A percentile compares a stretch with the other conserved stretches of the same genome.
phyloP scores from a whole-genome alignment of 1,284 basidiomycete species.

The Phellinidium pouzarii region DNA sequence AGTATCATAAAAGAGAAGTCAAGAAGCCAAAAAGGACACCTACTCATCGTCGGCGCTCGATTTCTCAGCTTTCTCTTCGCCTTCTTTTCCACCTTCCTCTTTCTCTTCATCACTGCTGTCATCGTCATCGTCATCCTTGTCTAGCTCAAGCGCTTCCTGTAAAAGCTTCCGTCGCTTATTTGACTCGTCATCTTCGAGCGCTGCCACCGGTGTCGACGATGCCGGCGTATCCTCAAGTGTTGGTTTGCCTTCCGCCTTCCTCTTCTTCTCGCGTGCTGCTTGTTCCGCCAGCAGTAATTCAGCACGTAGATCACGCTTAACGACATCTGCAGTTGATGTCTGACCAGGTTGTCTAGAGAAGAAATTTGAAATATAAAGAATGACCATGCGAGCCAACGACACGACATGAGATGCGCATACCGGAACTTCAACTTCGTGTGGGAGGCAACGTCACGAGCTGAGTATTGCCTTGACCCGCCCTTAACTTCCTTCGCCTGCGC shows the following conservation, averaged over 20 bases:
- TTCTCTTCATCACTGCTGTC: slow-evolving; percentile 39
- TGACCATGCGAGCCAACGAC: background rate
- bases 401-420: slow-evolving; percentile 29
- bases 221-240: slow-evolving; percentile 32
- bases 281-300: slow-evolving; percentile 80
- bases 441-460: slow-evolving; percentile 83
- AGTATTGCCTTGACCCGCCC: slow-evolving; percentile 83
- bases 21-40: slow-evolving; percentile 21
- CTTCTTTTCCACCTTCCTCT: slow-evolving; percentile 29
- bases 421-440: slow-evolving; percentile 97
- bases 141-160: slow-evolving; percentile 77
- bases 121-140: slow-evolving; percentile 78
- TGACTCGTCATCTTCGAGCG: slow-evolving; percentile 52
- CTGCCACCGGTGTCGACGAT: slow-evolving; percentile 19
- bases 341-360: slow-evolving; percentile 71
- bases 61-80: slow-evolving; percentile 32
- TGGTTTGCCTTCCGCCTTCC: slow-evolving; percentile 74
- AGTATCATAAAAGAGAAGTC: slow-evolving; percentile 4
- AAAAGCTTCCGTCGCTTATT: slow-evolving; percentile 76
- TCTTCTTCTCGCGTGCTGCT: slow-evolving; percentile 79
- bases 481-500: slow-evolving; percentile 82
- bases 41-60: slow-evolving; percentile 44
- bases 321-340: slow-evolving; percentile 68
- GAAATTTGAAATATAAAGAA: background rate
- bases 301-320: slow-evolving; percentile 71